These are phyloP conservation scores for Metarhizium album DNA, from an alignment of 2,329 filamentous ascomycete species.

Conservation along the genomic window DNA sequence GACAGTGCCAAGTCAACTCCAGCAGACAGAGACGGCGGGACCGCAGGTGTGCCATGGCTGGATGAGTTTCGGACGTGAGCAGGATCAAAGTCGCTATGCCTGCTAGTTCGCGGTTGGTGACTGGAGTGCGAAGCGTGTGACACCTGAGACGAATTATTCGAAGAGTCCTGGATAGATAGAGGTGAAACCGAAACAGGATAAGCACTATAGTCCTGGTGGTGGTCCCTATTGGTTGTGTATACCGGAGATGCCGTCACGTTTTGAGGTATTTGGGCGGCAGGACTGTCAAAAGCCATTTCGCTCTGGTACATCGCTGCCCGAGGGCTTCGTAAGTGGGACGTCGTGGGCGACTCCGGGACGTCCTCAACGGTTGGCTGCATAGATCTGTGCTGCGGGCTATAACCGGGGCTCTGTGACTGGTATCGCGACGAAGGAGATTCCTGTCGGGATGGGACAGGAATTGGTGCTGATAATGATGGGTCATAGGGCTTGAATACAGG, in stretches of 20 bases:
- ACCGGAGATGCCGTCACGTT: constrained; percentile 14
- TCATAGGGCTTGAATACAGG: constrained; percentile 43
- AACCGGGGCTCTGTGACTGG: constrained; percentile 38
- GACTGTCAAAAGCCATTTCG: constrained; percentile 28
- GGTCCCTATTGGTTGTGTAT: constrained; percentile 6
- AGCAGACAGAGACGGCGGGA: constrained; percentile 50
- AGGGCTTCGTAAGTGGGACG: constrained; percentile 15
- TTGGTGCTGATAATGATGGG: constrained; percentile 30
- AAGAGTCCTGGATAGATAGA: constrained; percentile 23
- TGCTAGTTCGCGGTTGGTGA: constrained; percentile 20
- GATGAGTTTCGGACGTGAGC: constrained; percentile 19
- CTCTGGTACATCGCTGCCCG: constrained; percentile 18
- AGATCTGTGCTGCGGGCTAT: constrained; percentile 35
- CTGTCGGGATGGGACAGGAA: constrained; percentile 20
- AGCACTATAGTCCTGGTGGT: constrained; percentile 12
- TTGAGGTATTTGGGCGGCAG: constrained; percentile 29
- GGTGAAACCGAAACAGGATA: constrained; percentile 19
- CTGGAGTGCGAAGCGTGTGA: constrained; percentile 18
- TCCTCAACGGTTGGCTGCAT: constrained; percentile 57
- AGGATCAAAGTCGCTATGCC: constrained; percentile 27
- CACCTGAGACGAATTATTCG: constrained; percentile 19
- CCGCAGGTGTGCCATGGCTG: constrained; percentile 32
- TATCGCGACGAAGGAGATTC: constrained; percentile 31
- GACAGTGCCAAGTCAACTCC: constrained; percentile 46
- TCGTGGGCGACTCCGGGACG: constrained; percentile 41